Conservation (phyloP, 192 early-diverging fungal genomes). For the Coemansia sp. region DNA sequence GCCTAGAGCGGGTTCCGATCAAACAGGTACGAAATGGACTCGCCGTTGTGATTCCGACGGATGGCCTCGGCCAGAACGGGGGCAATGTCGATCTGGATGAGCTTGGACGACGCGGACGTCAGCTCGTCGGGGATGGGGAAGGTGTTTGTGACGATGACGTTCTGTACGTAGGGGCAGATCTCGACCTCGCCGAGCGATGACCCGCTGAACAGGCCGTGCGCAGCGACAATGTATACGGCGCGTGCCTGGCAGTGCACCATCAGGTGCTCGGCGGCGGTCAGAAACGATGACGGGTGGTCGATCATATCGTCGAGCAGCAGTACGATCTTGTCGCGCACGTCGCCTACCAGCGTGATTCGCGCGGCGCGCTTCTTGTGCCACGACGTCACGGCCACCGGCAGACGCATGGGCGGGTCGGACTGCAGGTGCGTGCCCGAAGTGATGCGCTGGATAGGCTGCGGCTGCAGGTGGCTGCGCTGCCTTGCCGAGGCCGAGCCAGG, state of each 20-base stretch:
- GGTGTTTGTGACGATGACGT: slow-evolving; percentile 86
- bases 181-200: slow-evolving; percentile 83
- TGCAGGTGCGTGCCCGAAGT: slow-evolving; percentile 52
- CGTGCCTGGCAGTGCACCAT: slow-evolving; percentile 77
- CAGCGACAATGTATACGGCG: slow-evolving; percentile 86
- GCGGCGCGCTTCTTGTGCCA: slow-evolving; percentile 57
- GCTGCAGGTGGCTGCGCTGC: slow-evolving; percentile 9
- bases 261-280: slow-evolving; percentile 88
- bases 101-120: slow-evolving; percentile 66
- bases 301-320: slow-evolving; percentile 98
- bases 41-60: slow-evolving; percentile 89
- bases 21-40: slow-evolving; percentile 91
- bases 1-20: slow-evolving; percentile 43
- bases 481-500: not conserved
- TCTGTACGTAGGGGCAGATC: slow-evolving; percentile 70
- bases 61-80: slow-evolving; percentile 93
- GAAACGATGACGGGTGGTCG: slow-evolving; percentile 84
- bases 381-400: slow-evolving; percentile 50
- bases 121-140: slow-evolving; percentile 79
- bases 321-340: slow-evolving; percentile 79
- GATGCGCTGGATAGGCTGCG: slow-evolving; percentile 38
- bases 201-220: slow-evolving; percentile 91
- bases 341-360: slow-evolving; percentile 85
- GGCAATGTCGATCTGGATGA: slow-evolving; percentile 82
- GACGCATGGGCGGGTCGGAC: slow-evolving; percentile 48